Conservation (phyloP, 495 filamentous ascomycete genomes). For the Podospora appendiculata region DNA sequence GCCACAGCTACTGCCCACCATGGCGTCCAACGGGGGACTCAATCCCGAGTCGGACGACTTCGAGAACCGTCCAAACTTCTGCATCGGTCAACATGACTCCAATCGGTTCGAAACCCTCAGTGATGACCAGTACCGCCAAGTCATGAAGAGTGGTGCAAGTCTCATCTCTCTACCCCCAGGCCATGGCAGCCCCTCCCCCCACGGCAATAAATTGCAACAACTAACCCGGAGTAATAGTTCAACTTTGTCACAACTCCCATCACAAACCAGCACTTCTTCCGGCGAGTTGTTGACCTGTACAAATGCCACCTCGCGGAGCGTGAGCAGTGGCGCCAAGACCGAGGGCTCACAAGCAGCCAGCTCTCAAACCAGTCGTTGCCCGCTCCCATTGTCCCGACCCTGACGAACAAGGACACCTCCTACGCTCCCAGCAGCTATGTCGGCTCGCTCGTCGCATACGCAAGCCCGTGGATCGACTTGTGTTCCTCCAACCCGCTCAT, state of each 20-base stretch:
- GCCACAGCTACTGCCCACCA: background rate
- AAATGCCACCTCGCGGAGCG: constrained; percentile 43
- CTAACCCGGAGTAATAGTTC: constrained; percentile 52
- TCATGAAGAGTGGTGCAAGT: constrained; percentile 58
- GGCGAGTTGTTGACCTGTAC: constrained; percentile 58
- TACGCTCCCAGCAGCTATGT: constrained; percentile 66
- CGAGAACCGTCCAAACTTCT: constrained; percentile 53
- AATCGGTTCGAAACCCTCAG: constrained; percentile 54
- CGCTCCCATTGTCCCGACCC: constrained; percentile 55
- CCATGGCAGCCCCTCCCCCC: background rate
- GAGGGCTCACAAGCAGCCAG: constrained; percentile 11
- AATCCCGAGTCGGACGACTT: constrained; percentile 45
- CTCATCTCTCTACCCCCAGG: background rate
- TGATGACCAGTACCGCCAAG: constrained; percentile 53
- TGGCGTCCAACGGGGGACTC: constrained; percentile 16
- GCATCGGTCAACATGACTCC: constrained; percentile 78
- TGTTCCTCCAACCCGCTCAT: constrained; percentile 76
- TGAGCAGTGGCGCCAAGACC: constrained; percentile 15
- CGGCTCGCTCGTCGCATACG: constrained; percentile 61
- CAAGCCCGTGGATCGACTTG: constrained; percentile 85
- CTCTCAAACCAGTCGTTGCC: constrained; percentile 23
- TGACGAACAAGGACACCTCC: constrained; percentile 65
- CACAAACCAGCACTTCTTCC: constrained; percentile 75
- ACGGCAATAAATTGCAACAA: background rate
- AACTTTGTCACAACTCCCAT: constrained; percentile 86